These are phyloP conservation scores for Monosporascus sp. DNA, from an alignment of 2,329 filamentous ascomycete species.

Conservation along the genomic window DNA sequence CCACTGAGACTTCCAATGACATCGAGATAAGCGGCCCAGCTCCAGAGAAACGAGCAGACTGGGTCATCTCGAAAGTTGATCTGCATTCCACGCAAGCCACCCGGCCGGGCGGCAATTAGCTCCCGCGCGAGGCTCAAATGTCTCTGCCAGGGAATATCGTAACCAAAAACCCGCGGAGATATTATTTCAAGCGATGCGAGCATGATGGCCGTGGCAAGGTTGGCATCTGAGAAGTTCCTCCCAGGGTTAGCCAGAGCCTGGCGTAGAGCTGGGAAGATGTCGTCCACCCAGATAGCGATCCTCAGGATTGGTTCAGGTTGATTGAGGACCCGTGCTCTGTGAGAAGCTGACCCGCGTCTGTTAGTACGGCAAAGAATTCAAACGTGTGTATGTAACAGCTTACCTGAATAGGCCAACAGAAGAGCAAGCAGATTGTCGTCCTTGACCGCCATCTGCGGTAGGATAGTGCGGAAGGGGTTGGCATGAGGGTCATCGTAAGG, in stretches of 20 bases:
- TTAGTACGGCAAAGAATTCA: constrained; percentile 8
- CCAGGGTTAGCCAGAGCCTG: constrained; percentile 58
- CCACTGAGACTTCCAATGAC: constrained; percentile 70
- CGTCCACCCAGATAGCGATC: constrained; percentile 75
- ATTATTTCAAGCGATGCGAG: constrained; percentile 79
- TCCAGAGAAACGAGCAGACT: constrained; percentile 68
- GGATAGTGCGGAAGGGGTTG: constrained; percentile 47
- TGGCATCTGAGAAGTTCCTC: constrained; percentile 64
- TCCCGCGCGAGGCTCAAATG: constrained; percentile 72
- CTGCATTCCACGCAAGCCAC: constrained; percentile 45
- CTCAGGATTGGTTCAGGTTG: constrained; percentile 71
- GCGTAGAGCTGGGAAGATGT: constrained; percentile 71
- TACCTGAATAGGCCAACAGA: constrained; percentile 68
- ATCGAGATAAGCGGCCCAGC: constrained; percentile 83
- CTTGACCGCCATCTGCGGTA: constrained; percentile 59
- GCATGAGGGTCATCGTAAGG: constrained; percentile 48
- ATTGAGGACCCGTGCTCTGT: constrained; percentile 68
- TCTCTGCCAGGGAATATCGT: constrained; percentile 75
- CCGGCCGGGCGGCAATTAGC: constrained; percentile 62
- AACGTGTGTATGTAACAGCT: constrained; percentile 3
- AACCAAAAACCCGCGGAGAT: constrained; percentile 74
- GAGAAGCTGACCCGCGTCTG: constrained; percentile 51
- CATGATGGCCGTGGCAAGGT: constrained; percentile 79
- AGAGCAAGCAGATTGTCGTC: constrained; percentile 71
- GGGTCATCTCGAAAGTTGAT: constrained; percentile 48